Base-by-base conservation (phyloP, 2,329 filamentous ascomycete species). In the Paraphaeosphaeria minitans region DNA sequence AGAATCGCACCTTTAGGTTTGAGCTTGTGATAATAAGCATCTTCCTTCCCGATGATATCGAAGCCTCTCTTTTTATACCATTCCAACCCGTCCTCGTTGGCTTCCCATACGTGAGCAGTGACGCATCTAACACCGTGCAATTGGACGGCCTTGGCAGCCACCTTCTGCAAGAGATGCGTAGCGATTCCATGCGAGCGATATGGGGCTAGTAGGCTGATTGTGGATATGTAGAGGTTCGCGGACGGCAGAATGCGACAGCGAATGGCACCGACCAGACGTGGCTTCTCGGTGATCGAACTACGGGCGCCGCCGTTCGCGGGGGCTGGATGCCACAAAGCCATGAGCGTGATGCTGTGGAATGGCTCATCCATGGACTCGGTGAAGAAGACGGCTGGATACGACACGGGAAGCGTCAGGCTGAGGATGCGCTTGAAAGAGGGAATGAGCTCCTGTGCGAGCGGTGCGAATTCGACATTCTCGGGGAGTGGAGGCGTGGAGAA, bases 81-180 rank as follows among this genome's bases (percentile, higher is more conserved):
- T 49, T 80, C 78, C 62, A 87, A 66, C 0, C 81, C 87, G 50
- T 87, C 85, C 19, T 81, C 78, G 56, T 89, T 89, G 22, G 81
- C 82, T 64, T 87, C 85, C 81, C 87, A 88, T 0, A 88, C 86
- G 72, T 89, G 87, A 12, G 87, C 87, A 2, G 83, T 85, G 21
- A 88, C 81, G 14, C 76, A 78, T 12, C 73, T 74, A 27, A 84
- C 81, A 27, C 81, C 80, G 61, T 86, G 83, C 56, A 82, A 76
- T 33, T 78, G 77, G 4, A 82, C 78, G 10, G 63, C 83, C 77
- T 72, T 85, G 78, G 62, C 80, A 67, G 65, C 77, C 70, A 83
- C 64, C 2, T 63, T 62, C 4, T 76, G 68, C 8, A 89, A 76
- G 27, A 89, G 75, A 19, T 82, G 80, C 12, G 83, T 79, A 2